A percentile compares a stretch with the other conserved stretches of the same genome.
Evolutionary conservation across 768 basidiomycete species (phyloP).

Genomic region (Lanmaoa pseudosensibilis): DNA sequence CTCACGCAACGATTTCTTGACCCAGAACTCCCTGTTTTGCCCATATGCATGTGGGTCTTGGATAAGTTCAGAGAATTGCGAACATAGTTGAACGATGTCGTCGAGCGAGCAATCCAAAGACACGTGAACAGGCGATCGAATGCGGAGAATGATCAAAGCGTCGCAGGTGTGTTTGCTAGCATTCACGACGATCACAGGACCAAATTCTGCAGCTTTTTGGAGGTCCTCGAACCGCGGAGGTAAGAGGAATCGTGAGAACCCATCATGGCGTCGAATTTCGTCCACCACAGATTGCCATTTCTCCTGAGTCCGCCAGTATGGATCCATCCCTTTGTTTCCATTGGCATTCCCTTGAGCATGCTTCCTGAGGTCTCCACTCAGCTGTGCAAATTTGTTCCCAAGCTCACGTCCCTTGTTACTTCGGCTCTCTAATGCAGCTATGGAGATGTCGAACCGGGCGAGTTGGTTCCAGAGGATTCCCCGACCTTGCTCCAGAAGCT

Average conservation of each 20-base stretch:
- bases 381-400: background rate
- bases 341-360: background rate
- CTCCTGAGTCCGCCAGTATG: background rate
- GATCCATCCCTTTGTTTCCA: background rate
- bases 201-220: background rate
- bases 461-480: background rate
- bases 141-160: background rate
- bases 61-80: background rate
- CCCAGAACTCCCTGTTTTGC: background rate
- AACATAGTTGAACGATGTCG: background rate
- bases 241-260: background rate
- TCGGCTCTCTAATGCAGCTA: background rate
- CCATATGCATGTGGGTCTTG: background rate
- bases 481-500: background rate
- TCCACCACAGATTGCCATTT: background rate
- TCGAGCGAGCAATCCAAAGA: background rate
- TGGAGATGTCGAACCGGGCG: background rate
- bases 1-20: background rate
- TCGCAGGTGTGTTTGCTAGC: background rate
- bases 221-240: background rate
- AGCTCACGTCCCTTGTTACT: background rate
- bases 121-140: background rate
- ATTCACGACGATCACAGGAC: background rate
- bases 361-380: background rate
- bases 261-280: background rate